Evolutionary conservation across 2,329 filamentous ascomycete species (phyloP).

Genomic region (Periconia sp.): DNA sequence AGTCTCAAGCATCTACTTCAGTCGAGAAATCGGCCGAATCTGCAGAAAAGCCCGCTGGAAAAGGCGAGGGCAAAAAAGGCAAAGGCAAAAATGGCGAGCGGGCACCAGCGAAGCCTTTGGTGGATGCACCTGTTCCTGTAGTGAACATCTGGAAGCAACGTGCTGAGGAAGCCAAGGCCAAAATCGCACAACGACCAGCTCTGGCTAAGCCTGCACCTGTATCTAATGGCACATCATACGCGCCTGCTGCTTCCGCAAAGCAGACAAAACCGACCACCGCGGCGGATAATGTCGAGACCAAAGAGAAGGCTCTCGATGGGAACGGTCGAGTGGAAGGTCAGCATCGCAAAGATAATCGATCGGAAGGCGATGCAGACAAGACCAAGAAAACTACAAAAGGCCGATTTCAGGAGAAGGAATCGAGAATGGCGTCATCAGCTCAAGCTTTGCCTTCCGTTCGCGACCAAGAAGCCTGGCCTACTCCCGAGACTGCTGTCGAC

Average conservation of each 20-base stretch:
- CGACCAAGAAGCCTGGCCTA: conserved; percentile 85
- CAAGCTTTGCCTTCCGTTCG: conserved; percentile 65
- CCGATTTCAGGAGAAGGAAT: conserved; percentile 31
- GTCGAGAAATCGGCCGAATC: conserved; percentile 62
- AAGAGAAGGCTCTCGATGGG: conserved; percentile 20
- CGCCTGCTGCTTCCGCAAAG: conserved; percentile 18
- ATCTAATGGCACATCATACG: conserved; percentile 1
- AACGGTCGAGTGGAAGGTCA: conserved; percentile 32
- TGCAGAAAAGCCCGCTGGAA: conserved; percentile 55
- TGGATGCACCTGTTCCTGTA: conserved; percentile 77
- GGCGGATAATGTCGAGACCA: conserved; percentile 9
- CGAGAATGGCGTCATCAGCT: conserved; percentile 22
- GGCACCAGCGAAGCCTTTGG: conserved; percentile 61
- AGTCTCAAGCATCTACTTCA: conserved; percentile 63
- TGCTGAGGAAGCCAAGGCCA: conserved; percentile 64
- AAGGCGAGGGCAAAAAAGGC: conserved; percentile 27
- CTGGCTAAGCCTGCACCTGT: conserved; percentile 11
- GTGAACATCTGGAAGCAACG: conserved; percentile 90
- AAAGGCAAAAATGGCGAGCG: conserved; percentile 43
- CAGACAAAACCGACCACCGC: conserved; percentile 20
- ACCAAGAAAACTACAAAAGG: conserved; percentile 29
- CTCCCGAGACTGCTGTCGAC: conserved; percentile 75
- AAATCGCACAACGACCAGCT: conserved; percentile 51
- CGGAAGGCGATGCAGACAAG: conserved; percentile 27
- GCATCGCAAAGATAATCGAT: conserved; percentile 27